Conservation (phyloP, 202 grass and related monocot species). For the Saccharum hybrid region DNA sequence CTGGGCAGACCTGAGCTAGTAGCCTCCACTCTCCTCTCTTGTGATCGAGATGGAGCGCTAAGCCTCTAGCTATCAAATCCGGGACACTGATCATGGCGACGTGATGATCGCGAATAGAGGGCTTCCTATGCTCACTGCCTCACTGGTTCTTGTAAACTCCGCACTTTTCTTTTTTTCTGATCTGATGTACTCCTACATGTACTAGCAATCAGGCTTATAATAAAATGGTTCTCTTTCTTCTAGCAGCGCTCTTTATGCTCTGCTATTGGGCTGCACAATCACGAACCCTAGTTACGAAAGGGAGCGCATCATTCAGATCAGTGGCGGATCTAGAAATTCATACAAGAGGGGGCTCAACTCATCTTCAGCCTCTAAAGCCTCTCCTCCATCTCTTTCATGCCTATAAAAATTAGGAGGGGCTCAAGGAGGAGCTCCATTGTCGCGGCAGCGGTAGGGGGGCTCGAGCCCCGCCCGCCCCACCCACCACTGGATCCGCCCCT, state of each 20-base stretch:
- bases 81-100: neutral
- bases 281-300: conserved; percentile 42
- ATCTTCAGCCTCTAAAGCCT: too few relatives aligned
- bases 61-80: neutral
- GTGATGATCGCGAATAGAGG: conserved; percentile 5
- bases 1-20: too few relatives aligned
- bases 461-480: too few relatives aligned
- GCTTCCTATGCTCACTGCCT: neutral
- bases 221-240: neutral
- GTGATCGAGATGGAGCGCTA: too few relatives aligned
- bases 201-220: neutral
- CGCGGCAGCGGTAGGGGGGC: too few relatives aligned
- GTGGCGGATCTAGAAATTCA: too few relatives aligned
- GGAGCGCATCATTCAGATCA: conserved; percentile 7
- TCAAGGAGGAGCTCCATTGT: too few relatives aligned
- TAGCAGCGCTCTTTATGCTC: neutral
- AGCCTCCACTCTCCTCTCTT: too few relatives aligned
- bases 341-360: too few relatives aligned
- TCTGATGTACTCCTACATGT: neutral
- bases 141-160: neutral
- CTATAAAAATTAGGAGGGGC: too few relatives aligned
- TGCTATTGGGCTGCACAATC: conserved; percentile 42
- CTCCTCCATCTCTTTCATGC: too few relatives aligned
- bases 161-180: neutral
- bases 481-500: too few relatives aligned